Percentiles rank a stretch among this genome's conserved stretches.
phyloP scores from a whole-genome alignment of 768 basidiomycete genomes.

The Podaxis sp. region DNA sequence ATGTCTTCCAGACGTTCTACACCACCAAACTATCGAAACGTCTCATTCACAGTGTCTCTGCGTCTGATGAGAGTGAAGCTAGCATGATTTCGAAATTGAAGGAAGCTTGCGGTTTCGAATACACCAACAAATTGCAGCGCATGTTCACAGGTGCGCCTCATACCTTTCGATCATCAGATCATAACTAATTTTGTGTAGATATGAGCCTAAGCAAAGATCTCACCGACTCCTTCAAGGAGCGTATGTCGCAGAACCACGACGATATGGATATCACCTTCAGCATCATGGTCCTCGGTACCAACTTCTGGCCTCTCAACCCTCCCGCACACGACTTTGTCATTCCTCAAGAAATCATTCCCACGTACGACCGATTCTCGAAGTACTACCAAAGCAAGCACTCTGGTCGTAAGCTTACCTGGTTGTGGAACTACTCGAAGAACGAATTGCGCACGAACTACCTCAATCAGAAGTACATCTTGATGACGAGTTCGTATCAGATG shows the following conservation, averaged over 20 bases:
- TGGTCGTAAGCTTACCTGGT: conserved; percentile 94
- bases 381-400: conserved; percentile 96
- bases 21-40: conserved; percentile 95
- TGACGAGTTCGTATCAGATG: conserved; percentile 97
- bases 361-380: conserved; percentile 89
- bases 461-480: conserved; percentile 94
- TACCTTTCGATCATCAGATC: not conserved
- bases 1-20: conserved; percentile 99
- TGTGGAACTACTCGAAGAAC: conserved; percentile 99
- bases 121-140: conserved; percentile 95
- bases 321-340: conserved; percentile 88
- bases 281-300: conserved; percentile 94
- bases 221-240: conserved; percentile 95
- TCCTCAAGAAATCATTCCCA: conserved; percentile 82
- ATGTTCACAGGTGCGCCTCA: conserved; percentile 92
- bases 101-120: conserved; percentile 98
- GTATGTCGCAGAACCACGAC: conserved; percentile 85
- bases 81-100: conserved; percentile 99
- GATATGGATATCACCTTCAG: conserved; percentile 91
- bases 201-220: conserved; percentile 96
- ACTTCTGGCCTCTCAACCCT: conserved; percentile 94
- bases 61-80: conserved; percentile 95
- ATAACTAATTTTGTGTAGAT: conserved; percentile 45
- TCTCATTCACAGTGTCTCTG: conserved; percentile 88
- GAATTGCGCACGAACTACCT: conserved; percentile 94